Base-by-base conservation (phyloP, 768 basidiomycete species). In the Suillus placidus region DNA sequence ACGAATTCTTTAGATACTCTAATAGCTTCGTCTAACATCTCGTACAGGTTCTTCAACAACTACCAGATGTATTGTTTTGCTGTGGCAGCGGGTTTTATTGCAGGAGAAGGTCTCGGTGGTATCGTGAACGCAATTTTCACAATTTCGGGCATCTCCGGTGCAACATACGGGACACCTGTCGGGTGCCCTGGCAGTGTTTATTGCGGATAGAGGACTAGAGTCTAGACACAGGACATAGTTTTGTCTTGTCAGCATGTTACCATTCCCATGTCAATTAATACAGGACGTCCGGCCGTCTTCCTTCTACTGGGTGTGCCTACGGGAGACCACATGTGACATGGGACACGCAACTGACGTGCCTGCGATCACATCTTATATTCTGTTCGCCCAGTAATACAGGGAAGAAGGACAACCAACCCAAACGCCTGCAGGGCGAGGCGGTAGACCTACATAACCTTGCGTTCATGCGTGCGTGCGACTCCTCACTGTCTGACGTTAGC, bases 21-120 rank as follows among this genome's bases (percentile, higher is more conserved):
- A 4, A 32, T 57, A 12, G 32, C 26, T 35, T 61, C 26, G 35
- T 52, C 51, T 62, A 7, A 32, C 35, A 37, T 18, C 40, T 60
- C 58, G 4, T 63, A 18, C 10, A 52, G 65, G 57, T 65, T 60
- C 58, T 65, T 66, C 32, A 42, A 42, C 38, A 54, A 55, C 56
- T 66, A 67, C 60, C 64, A 65, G 43, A 67, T 67, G 73, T 76
- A 77, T 68, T 74, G 75, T 38, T 79, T 75, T 61, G 74, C 78
- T 20, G 64, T 79, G 34, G 77, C 79, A 40, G 78, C 79, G 26
- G 78, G 78, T 35, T 73, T 77, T 65, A 74, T 80, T 47, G 77
- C 78, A 16, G 78, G 78, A 9, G 78, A 80, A 63, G 79, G 79
- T 54, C 66, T 78, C 5, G 79, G 78, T 20, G 74, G 74, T 23